Base-by-base conservation (phyloP, 2,329 filamentous ascomycete species). In the Aspergillus sp. region DNA sequence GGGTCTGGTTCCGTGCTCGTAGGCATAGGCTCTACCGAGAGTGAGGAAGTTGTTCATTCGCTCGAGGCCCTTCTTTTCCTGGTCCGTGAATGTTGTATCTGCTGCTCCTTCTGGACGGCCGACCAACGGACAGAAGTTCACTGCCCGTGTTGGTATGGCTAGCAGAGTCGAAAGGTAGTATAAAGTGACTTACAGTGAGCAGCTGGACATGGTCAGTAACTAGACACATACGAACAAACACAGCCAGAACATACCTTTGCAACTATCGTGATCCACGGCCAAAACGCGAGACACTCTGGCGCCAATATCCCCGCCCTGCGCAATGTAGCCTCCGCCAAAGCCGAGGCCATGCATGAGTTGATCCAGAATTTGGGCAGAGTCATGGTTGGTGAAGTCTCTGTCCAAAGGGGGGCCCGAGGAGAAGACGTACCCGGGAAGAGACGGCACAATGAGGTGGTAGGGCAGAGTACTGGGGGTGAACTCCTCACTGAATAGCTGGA, bases 281-380 rank as follows among this genome's bases (percentile, higher is more conserved):
- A 70, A 38, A 1, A 52, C 25, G 11, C 65, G 55, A 1, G 61
- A 59, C 41, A 70, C 47, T 3, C 56, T 58, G 49, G 60, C 64
- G 3, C 67, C 66, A 45, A 69, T 67, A 32, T 69, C 68, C 16
- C 68, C 68, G 14, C 68, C 68, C 21, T 70, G 68, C 2, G 58
- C 60, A 5, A 69, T 43, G 55, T 71, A 71, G 2, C 65, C 65
- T 16, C 52, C 58, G 14, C 49, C 63, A 43, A 68, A 66, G 2
- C 68, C 68, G 9, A 71, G 49, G 3, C 55, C 45, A 25, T 57
- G 61, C 67, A 71, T 70, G 3, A 71, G 43, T 20, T 58, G 55
- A 44, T 71, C 60, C 5, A 71, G 16, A 1, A 67, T 49, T 6
- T 63, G 62, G 3, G 68, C 65, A 13, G 60, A 52, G 34, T 69